These are phyloP conservation scores for Moricandia moricandioides DNA, from an alignment of 345 rosid genomes.

Conservation along the genomic window DNA sequence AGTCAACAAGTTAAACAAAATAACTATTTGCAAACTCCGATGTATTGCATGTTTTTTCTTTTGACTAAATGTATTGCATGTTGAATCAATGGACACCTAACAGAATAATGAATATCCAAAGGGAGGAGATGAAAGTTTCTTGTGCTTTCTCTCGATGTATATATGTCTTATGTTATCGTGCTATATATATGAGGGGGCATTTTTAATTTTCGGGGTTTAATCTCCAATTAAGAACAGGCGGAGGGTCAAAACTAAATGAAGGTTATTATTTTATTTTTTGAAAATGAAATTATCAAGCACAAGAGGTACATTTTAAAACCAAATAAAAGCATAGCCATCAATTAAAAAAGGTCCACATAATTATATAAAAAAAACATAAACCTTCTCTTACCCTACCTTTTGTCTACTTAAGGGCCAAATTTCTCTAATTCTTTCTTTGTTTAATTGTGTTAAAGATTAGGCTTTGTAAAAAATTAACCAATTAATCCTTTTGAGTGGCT, in stretches of 20 bases:
- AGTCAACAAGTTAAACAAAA: not conserved
- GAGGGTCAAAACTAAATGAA: too few relatives aligned
- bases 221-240: too few relatives aligned
- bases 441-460: not conserved
- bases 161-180: not conserved
- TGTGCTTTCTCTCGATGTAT: not conserved
- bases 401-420: constrained; percentile 15
- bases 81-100: not conserved
- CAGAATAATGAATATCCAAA: not conserved
- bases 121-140: not conserved
- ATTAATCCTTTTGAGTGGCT: not conserved
- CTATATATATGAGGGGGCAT: too few relatives aligned
- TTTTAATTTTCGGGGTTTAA: too few relatives aligned
- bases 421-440: not conserved
- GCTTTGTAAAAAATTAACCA: not conserved
- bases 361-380: not conserved
- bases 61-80: not conserved
- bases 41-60: not conserved
- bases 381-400: not conserved
- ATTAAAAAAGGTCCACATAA: not conserved
- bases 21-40: not conserved
- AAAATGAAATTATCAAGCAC: not conserved
- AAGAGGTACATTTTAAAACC: not conserved
- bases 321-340: not conserved
- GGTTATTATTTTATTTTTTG: not conserved